Evolutionary conservation across 2,329 filamentous ascomycete species (phyloP), one percentile per base, ranked within the genome.

Genomic region (Annulohypoxylon truncatum): DNA sequence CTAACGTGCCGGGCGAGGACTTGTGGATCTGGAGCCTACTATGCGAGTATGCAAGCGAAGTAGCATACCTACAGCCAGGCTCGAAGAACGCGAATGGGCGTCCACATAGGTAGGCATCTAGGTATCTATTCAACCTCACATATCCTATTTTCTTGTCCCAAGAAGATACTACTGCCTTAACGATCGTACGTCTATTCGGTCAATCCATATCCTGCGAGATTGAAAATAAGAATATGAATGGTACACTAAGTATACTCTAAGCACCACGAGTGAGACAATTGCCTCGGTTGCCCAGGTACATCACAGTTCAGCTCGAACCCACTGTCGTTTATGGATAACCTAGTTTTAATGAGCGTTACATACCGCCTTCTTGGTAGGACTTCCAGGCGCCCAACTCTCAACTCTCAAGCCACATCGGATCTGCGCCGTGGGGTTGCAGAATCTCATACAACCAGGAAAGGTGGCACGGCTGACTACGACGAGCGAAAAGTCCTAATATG

Each of bases 71-170:
- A n/a, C n/a, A 38, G 5, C 9, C 35, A 15, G n/a, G 35, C n/a
- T 15, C 5, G 18, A 15, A 38, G 35, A 38, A 18, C 3, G n/a
- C 29, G 33, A 40, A 40, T 53, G 15, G 33, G 50, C 50, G 33
- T 40, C 40, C 5, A 24, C 5, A 24, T 44, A 44, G 18, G n/a
- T n/a, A n/a, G n/a, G 31, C 26, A 7, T 28, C 26, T 33, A 20
- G n/a, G 7, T 6, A 7, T 35, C n/a, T 33, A 38, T 54, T 54
- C 51, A 54, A 35, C 51, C 51, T 35, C 51, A 35, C 22, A 29
- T 20, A 22, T 29, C 38, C 51, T 15, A 7, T 28, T 33, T 29
- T 20, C 15, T 10, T 15, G 10, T 8, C 28, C 7, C 8, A 31
- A 22, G 12, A 29, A 48, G 28, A n/a, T 22, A n/a, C 40, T 2